Conservation (phyloP, 495 filamentous ascomycete genomes). For the Lasiosphaeria hispida region DNA sequence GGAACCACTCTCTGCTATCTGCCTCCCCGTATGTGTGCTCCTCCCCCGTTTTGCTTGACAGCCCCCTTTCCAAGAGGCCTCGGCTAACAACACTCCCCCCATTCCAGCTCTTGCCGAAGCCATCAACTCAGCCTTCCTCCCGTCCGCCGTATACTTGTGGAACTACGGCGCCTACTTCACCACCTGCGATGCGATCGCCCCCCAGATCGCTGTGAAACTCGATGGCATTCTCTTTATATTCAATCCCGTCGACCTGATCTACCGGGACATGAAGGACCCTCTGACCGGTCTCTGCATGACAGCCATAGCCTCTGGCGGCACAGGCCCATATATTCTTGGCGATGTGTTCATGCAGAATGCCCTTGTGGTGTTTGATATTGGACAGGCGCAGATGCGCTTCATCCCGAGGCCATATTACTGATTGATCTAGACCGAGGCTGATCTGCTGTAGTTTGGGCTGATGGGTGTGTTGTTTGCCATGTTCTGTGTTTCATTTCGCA, state of each 20-base stretch:
- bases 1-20: slow-evolving; percentile 46
- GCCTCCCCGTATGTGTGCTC: slow-evolving; percentile 29
- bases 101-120: slow-evolving; percentile 42
- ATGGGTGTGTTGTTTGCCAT: too few relatives aligned
- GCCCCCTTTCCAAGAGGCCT: too few relatives aligned
- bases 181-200: slow-evolving; percentile 53
- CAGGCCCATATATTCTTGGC: slow-evolving; percentile 55
- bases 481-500: too few relatives aligned
- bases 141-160: slow-evolving; percentile 48
- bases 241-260: slow-evolving; percentile 56
- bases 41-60: not conserved
- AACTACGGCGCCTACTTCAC: slow-evolving; percentile 51
- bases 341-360: slow-evolving; percentile 65
- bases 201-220: slow-evolving; percentile 52
- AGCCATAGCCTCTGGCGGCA: slow-evolving; percentile 40
- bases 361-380: slow-evolving; percentile 60
- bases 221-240: slow-evolving; percentile 49
- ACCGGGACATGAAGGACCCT: slow-evolving; percentile 35
- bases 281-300: slow-evolving; percentile 48
- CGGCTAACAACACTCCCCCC: not conserved
- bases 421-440: not conserved
- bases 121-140: slow-evolving; percentile 53
- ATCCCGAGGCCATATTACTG: slow-evolving; percentile 30
- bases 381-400: slow-evolving; percentile 53
- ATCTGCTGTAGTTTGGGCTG: too few relatives aligned